Evolutionary conservation across 306 rosid genomes (phyloP), one percentile per base, ranked within the genome.

Genomic region (Sophora flavescens): DNA sequence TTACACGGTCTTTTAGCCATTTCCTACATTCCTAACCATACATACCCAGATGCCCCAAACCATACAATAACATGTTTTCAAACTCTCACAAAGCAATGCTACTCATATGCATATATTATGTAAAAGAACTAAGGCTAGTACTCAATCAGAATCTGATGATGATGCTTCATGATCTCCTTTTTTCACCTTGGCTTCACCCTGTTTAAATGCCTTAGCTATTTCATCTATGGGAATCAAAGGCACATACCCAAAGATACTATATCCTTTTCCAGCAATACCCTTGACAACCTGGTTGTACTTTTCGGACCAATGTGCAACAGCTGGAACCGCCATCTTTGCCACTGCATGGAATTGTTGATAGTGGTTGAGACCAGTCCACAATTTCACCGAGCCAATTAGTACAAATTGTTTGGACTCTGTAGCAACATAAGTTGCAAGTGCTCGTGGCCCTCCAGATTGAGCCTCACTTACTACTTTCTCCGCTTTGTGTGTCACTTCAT

Each of bases 221-320:
- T 94, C 88, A 22, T 91, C 88, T 4, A 84, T 45, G 2, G 98
- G 98, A 83, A 90, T 90, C 58, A 85, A 65, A 66, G 96, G 98
- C 53, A 92, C 78, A 78, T 87, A 84, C 6, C 86, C 84, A 11
- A 80, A 75, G 5, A 84, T 63, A 10, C 73, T 14, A 60, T 75
- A 89, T 0, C 90, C 93, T 74, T 88, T 94, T 48, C 50, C 74
- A 14, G 63, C 74, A 84, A 82, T 47, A 38, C 67, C 48, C 80
- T 71, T 87, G 0, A 90, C 83, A 42, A 68, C 72, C 10, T 71
- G 53, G 87, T 94, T 91, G 85, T 94, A 94, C 44, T 72, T 90
- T 67, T 85, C 88, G 6, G 83, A 80, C 82, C 82, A 87, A 63
- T 73, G 81, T 9, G 85, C 84, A 35, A 65, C 87, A 0, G 80